Evolutionary conservation across 2,329 filamentous ascomycete species (phyloP).

Genomic region (Calonectria pseudoreteaudii): DNA sequence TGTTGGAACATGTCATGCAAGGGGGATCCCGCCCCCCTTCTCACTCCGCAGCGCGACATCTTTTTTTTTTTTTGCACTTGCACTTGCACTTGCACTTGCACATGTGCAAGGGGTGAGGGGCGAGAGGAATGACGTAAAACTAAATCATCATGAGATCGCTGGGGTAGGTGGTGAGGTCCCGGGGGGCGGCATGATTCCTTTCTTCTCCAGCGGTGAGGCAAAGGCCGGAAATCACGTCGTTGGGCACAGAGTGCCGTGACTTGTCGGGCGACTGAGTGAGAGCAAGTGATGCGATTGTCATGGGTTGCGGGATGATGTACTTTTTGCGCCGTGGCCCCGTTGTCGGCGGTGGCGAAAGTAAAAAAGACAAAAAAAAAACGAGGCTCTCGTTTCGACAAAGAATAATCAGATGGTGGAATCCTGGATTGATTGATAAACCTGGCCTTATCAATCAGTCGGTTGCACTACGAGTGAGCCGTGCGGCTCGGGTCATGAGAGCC

Average conservation of each 20-base stretch:
- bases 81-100: background rate
- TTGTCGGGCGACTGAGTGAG: background rate
- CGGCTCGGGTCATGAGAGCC: background rate
- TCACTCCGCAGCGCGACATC: background rate
- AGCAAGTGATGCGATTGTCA: background rate
- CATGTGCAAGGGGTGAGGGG: background rate
- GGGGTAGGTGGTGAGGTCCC: background rate
- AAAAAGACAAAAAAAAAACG: background rate
- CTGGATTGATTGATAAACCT: background rate
- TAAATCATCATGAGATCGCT: background rate
- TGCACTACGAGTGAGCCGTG: background rate
- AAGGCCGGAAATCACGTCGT: background rate
- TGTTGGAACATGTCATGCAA: background rate
- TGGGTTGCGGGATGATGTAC: background rate
- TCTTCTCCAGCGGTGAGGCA: background rate
- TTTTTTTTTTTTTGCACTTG: background rate
- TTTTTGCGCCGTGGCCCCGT: background rate
- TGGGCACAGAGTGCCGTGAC: background rate
- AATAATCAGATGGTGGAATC: background rate
- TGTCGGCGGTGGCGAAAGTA: background rate
- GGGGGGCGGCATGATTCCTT: background rate
- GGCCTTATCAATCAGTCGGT: slow-evolving; percentile 5
- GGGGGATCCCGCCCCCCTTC: background rate
- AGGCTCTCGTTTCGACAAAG: background rate
- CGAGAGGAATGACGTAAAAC: background rate